Percentiles rank a stretch among this genome's conserved stretches.
phyloP scores from a whole-genome alignment of 1,284 basidiomycete species.

The Ganoderma sp. region DNA sequence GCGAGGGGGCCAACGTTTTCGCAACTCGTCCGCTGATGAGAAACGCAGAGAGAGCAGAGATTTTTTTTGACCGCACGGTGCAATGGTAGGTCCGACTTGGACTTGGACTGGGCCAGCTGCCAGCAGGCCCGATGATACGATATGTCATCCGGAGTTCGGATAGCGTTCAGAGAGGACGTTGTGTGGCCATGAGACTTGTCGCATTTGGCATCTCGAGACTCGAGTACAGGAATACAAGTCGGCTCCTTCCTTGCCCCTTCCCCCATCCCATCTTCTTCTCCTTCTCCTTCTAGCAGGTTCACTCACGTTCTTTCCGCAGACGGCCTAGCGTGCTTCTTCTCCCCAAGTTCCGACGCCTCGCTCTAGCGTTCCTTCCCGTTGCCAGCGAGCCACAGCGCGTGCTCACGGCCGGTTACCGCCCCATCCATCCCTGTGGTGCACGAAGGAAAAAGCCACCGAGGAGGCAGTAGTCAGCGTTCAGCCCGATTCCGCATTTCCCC shows the following conservation, averaged over 20 bases:
- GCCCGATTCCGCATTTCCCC: neutral
- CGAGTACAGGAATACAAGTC: conserved; percentile 10
- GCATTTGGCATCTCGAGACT: conserved; percentile 15
- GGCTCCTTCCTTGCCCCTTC: too few relatives aligned
- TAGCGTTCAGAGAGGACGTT: neutral
- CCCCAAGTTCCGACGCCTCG: conserved; percentile 14
- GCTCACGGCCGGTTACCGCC: conserved; percentile 22
- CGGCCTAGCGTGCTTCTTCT: conserved; percentile 9
- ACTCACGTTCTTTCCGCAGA: neutral
- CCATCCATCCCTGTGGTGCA: conserved; percentile 31
- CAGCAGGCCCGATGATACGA: neutral
- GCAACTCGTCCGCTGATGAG: neutral
- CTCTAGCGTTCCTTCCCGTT: neutral
- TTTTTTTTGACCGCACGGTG: neutral
- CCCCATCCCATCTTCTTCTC: neutral
- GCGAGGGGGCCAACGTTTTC: neutral
- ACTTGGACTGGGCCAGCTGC: neutral
- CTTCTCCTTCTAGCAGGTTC: too few relatives aligned
- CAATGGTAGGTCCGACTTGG: neutral
- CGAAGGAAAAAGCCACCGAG: conserved; percentile 9
- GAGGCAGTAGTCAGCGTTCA: conserved; percentile 8
- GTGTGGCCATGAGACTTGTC: conserved; percentile 9
- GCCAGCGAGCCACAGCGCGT: conserved; percentile 3
- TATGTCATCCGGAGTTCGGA: conserved; percentile 3
- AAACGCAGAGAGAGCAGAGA: neutral